A percentile compares a stretch with the other conserved stretches of the same genome.
Conservation (phyloP, 768 basidiomycete genomes). For the Podaxis sp. region DNA sequence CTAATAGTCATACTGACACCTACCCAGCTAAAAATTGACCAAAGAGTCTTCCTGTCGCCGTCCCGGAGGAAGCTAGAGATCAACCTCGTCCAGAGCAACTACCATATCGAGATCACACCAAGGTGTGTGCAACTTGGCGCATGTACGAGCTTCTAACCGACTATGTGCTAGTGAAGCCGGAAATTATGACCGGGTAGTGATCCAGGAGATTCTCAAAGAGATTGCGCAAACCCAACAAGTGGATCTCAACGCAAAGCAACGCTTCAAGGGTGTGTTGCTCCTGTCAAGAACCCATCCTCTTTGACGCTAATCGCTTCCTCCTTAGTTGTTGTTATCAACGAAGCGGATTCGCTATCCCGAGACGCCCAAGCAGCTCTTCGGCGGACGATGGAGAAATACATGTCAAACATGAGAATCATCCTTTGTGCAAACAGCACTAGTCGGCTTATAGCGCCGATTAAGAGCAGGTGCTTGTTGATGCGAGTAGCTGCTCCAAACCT, state of each 20-base stretch:
- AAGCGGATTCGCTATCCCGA: slow-evolving; percentile 91
- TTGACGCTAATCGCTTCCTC: slow-evolving; percentile 1
- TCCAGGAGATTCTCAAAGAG: slow-evolving; percentile 96
- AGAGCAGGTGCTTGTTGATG: slow-evolving; percentile 90
- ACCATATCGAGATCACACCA: slow-evolving; percentile 95
- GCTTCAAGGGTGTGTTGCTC: slow-evolving; percentile 82
- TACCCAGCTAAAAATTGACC: slow-evolving; percentile 91
- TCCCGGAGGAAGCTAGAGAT: slow-evolving; percentile 94
- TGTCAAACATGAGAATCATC: slow-evolving; percentile 96
- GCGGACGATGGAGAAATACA: slow-evolving; percentile 99
- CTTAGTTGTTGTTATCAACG: slow-evolving; percentile 95
- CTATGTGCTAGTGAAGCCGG: slow-evolving; percentile 77
- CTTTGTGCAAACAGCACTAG: slow-evolving; percentile 95
- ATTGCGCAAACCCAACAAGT: slow-evolving; percentile 99
- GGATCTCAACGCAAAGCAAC: slow-evolving; percentile 90
- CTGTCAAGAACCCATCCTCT: background rate
- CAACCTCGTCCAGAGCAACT: slow-evolving; percentile 97
- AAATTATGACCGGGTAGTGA: slow-evolving; percentile 90
- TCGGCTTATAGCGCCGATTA: slow-evolving; percentile 94
- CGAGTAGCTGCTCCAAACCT: slow-evolving; percentile 85
- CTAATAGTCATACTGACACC: slow-evolving; percentile 2
- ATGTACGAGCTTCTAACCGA: background rate
- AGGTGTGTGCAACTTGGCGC: slow-evolving; percentile 50
- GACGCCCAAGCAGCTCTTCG: slow-evolving; percentile 97
- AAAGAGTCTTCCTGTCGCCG: slow-evolving; percentile 92